Evolutionary conservation across 2,329 filamentous ascomycete genomes (phyloP).

Genomic region (Penicillium sumatraense): DNA sequence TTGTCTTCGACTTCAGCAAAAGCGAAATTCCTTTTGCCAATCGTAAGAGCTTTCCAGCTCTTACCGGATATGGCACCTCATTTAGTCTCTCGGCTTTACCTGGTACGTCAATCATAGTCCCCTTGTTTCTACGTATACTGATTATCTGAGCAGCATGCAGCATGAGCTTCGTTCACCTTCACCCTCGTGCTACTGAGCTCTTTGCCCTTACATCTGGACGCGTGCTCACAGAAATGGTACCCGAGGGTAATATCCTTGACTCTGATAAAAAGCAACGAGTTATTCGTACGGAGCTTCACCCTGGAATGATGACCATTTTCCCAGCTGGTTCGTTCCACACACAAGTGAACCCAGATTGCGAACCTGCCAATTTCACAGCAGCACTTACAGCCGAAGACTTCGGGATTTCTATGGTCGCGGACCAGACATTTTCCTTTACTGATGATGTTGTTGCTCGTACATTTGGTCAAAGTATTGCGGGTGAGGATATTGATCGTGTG

Average conservation of each 20-base stretch:
- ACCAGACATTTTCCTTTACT: conserved; percentile 21
- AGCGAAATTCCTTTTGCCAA: conserved; percentile 18
- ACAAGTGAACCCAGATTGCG: conserved; percentile 32
- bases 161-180: conserved; percentile 31
- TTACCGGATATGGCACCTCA: conserved; percentile 20
- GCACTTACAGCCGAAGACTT: conserved; percentile 29
- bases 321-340: conserved; percentile 32
- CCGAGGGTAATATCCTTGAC: conserved; percentile 18
- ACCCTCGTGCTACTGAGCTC: conserved; percentile 31
- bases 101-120: conserved; percentile 11
- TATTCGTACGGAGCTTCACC: conserved; percentile 17
- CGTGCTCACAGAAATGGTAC: conserved; percentile 26
- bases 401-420: conserved; percentile 24
- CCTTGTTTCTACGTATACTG: background rate
- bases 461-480: conserved; percentile 26
- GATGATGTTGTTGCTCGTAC: conserved; percentile 25
- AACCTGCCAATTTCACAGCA: conserved; percentile 29
- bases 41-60: conserved; percentile 24
- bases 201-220: conserved; percentile 24
- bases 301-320: conserved; percentile 29
- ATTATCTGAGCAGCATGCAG: conserved; percentile 23
- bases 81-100: conserved; percentile 25
- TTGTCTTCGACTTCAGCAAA: conserved; percentile 26
- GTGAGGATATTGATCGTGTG: conserved; percentile 27
- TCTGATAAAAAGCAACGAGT: conserved; percentile 22